Base-by-base conservation (phyloP, 1,284 basidiomycete species). In the Tilletia horrida region DNA sequence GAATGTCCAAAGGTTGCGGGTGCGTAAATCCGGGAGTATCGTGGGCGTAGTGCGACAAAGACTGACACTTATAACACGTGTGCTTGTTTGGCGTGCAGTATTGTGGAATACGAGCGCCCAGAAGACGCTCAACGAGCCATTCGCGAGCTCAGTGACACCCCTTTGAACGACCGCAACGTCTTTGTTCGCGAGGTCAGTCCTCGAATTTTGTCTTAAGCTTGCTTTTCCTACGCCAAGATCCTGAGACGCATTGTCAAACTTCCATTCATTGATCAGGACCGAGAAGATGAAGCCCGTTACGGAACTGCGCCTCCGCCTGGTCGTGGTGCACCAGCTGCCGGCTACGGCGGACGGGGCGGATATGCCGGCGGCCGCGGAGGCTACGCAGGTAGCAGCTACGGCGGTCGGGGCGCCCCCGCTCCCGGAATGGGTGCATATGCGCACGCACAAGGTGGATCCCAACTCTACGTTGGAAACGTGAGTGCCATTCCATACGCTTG, bases 221-320 rank as follows among this genome's bases (percentile, higher is more conserved):
- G 47, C 35, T 23, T 9, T 23, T 70, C 52, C 68, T 45, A 47
- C 63, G 64, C 35, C 6, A 27, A 23, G 16, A 21, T 62, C 35
- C 11, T 40, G 35, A 4, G 35, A 11, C 35, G 11, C 35, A 40
- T 40, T 40, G 35, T 40, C 6, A 40, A 40, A 40, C 35, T 40
- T 4, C 35, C 35, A 6, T 11, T 40, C 35, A 40, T 40, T 40
- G 35, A 40, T 31, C 77, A 97, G 94, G 95, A 98, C 82, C 93
- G 95, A 67, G 95, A 97, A 84, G 90, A 90, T 67, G 91, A 93
- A 78, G 92, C 93, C 55, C 89, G 94, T 52, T 97, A 96, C 79
- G 94, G 95, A 68, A 89, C 91, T 0, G 90, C 92, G 0, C 91
- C 94, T 18, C 91, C 95, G 44, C 91, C 92, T 31, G 72, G 73